These are phyloP conservation scores for Poronia punctata DNA, from an alignment of 495 filamentous ascomycete genomes.

Conservation along the genomic window DNA sequence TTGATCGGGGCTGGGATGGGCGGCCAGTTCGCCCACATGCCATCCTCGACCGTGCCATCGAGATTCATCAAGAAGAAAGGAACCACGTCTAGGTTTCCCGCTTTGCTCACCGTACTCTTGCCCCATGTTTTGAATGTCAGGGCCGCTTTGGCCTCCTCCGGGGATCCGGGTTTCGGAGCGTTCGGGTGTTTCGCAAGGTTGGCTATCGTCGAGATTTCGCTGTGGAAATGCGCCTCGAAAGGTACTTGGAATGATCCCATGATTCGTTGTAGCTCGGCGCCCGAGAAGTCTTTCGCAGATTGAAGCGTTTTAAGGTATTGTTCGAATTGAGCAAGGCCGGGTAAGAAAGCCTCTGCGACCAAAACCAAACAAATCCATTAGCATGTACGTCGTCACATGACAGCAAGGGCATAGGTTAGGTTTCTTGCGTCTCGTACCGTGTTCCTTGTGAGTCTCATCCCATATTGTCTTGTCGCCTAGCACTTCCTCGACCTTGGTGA, in stretches of 20 bases:
- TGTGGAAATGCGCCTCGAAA: slow-evolving; percentile 47
- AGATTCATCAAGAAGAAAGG: slow-evolving; percentile 53
- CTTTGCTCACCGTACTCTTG: slow-evolving; percentile 44
- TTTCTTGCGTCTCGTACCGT: slow-evolving; percentile 26
- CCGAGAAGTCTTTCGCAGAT: slow-evolving; percentile 32
- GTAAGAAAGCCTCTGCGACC: slow-evolving; percentile 41
- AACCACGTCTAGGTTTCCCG: slow-evolving; percentile 42
- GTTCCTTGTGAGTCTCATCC: slow-evolving; percentile 42
- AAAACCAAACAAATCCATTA: not conserved
- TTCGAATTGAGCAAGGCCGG: slow-evolving; percentile 39
- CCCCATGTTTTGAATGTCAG: slow-evolving; percentile 37
- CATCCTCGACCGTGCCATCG: slow-evolving; percentile 47
- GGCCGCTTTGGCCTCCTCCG: slow-evolving; percentile 29
- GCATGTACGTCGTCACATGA: not conserved
- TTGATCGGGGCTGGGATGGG: slow-evolving; percentile 41
- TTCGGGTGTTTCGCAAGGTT: slow-evolving; percentile 37
- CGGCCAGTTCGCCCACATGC: slow-evolving; percentile 44
- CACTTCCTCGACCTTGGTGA: slow-evolving; percentile 45
- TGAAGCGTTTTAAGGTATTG: slow-evolving; percentile 37
- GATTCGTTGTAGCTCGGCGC: slow-evolving; percentile 36
- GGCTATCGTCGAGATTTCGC: slow-evolving; percentile 47
- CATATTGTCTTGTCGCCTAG: slow-evolving; percentile 39
- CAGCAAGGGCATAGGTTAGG: not conserved
- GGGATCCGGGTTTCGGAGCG: slow-evolving; percentile 36
- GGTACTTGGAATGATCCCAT: slow-evolving; percentile 41